Percentiles rank a stretch among this genome's conserved stretches.
These are phyloP conservation scores for Kodamaea arcana DNA, from an alignment of 1,139 yeast species.

Conservation along the genomic window DNA sequence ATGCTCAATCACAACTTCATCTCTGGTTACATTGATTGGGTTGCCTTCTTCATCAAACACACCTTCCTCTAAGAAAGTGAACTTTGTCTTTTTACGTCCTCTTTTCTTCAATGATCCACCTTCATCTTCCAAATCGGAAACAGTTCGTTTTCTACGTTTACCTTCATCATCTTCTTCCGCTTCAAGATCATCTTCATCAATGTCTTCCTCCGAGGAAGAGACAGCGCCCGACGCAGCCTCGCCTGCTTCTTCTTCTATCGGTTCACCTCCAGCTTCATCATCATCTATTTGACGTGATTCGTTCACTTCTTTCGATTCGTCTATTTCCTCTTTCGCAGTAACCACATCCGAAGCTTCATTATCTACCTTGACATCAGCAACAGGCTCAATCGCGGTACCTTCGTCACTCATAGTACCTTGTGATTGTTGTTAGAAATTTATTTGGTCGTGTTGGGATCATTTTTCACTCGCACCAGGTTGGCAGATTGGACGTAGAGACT, in stretches of 20 bases:
- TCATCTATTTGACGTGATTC: neutral
- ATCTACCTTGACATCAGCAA: too few relatives aligned
- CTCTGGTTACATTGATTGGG: slow-evolving; percentile 57
- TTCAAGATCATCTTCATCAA: slow-evolving; percentile 17
- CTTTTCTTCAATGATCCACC: slow-evolving; percentile 31
- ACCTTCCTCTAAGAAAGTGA: slow-evolving; percentile 35
- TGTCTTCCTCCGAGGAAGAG: slow-evolving; percentile 19
- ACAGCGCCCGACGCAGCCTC: slow-evolving; percentile 18
- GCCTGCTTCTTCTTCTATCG: slow-evolving; percentile 5
- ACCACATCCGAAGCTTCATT: too few relatives aligned
- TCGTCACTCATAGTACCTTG: too few relatives aligned
- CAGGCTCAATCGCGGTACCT: too few relatives aligned
- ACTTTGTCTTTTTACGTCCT: slow-evolving; percentile 44
- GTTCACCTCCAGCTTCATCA: slow-evolving; percentile 1
- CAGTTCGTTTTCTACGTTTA: slow-evolving; percentile 8
- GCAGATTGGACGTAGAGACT: too few relatives aligned
- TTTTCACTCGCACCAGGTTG: too few relatives aligned
- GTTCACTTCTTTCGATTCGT: neutral
- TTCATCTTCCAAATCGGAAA: slow-evolving; percentile 3
- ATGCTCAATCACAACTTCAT: slow-evolving; percentile 72
- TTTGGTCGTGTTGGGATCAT: too few relatives aligned
- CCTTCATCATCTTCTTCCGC: slow-evolving; percentile 18
- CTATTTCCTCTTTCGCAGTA: neutral
- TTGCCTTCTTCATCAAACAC: slow-evolving; percentile 49
- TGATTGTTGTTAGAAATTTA: too few relatives aligned